phyloP scores from a whole-genome alignment of 163 green algal species.

The Coccomyxa subellipsoidea region DNA sequence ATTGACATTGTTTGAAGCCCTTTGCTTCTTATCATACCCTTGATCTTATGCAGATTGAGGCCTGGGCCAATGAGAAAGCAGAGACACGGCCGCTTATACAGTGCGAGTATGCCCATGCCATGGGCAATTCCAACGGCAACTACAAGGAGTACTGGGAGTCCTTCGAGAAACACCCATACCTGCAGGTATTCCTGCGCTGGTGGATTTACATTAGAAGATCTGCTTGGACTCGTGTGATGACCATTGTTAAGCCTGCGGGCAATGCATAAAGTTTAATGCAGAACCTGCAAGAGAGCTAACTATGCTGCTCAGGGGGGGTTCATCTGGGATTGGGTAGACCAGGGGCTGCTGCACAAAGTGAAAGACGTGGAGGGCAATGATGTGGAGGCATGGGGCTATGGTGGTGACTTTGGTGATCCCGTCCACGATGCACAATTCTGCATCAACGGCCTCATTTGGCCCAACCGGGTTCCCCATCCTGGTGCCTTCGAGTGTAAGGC shows the following conservation, averaged over 20 bases:
- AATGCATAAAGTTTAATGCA: too few species aligned
- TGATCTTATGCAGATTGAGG: not conserved
- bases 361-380: conserved; percentile 17
- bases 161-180: conserved; percentile 57
- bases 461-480: conserved; percentile 83
- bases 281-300: not conserved
- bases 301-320: conserved; percentile 80
- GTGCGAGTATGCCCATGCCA: conserved; percentile 96
- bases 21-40: not conserved
- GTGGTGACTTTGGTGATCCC: conserved; percentile 90
- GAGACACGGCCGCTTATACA: conserved; percentile 83
- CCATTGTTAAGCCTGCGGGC: too few species aligned
- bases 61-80: not conserved
- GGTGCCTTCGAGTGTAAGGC: conserved; percentile 65
- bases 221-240: too few species aligned
- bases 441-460: conserved; percentile 91
- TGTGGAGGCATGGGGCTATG: conserved; percentile 79
- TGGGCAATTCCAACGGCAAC: conserved; percentile 96
- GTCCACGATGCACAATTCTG: conserved; percentile 94
- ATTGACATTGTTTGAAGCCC: too few species aligned
- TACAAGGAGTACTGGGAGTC: conserved; percentile 83
- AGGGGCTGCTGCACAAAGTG: conserved; percentile 54
- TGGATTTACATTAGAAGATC: too few species aligned
- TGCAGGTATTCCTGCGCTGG: conserved; percentile 24
- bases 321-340: conserved; percentile 98